phyloP scores from a whole-genome alignment of 2,329 filamentous ascomycete genomes.

The Pseudogymnoascus sp. region DNA sequence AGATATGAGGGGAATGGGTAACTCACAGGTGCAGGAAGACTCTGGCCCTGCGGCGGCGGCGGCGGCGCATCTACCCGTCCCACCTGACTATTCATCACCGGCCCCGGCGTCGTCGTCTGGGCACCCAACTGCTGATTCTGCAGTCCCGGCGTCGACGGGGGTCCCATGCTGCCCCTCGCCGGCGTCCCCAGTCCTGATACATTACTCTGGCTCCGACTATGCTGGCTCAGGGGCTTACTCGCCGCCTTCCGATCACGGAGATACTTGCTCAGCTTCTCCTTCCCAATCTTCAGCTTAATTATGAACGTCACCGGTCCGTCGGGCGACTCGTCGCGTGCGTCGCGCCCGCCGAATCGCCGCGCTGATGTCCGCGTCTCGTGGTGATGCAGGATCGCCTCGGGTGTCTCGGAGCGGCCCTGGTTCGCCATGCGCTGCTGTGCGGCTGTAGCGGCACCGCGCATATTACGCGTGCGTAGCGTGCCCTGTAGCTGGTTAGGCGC shows the following conservation, averaged over 20 bases:
- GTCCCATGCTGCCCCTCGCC: conserved; percentile 47
- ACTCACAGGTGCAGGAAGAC: conserved; percentile 55
- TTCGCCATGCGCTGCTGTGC: conserved; percentile 84
- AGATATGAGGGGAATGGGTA: conserved; percentile 16
- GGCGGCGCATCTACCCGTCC: conserved; percentile 61
- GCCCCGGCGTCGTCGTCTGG: conserved; percentile 24
- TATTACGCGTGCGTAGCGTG: conserved; percentile 77
- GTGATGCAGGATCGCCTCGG: conserved; percentile 65
- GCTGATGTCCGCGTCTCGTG: conserved; percentile 66
- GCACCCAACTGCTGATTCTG: conserved; percentile 23
- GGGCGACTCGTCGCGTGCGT: conserved; percentile 70
- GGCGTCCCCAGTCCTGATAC: conserved; percentile 44
- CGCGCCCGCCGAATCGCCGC: conserved; percentile 45
- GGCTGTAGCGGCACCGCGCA: conserved; percentile 80
- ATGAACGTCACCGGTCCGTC: conserved; percentile 61
- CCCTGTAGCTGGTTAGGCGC: conserved; percentile 66
- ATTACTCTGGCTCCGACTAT: conserved; percentile 37
- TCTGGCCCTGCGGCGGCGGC: conserved; percentile 51
- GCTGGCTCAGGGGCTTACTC: conserved; percentile 33
- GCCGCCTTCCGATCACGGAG: conserved; percentile 47
- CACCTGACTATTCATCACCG: conserved; percentile 46
- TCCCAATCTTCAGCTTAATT: conserved; percentile 67
- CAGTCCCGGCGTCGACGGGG: conserved; percentile 35
- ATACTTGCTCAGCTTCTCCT: conserved; percentile 63
- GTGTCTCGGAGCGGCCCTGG: conserved; percentile 77